Evolutionary conservation across 129 eudicot species (phyloP).

Genomic region (Saussurea involucrata): DNA sequence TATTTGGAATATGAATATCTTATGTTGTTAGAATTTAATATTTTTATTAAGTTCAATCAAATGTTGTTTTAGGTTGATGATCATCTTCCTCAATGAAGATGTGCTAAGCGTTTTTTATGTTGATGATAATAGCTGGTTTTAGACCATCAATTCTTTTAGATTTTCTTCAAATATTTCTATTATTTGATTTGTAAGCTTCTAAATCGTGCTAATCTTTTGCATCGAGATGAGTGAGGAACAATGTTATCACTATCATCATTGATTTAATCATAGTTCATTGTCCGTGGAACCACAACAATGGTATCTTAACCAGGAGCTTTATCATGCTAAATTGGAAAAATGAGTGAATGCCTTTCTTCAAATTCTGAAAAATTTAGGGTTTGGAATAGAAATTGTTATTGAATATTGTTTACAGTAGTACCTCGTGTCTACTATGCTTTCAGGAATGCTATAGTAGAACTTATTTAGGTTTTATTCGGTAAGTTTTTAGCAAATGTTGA

Average conservation of each 20-base stretch:
- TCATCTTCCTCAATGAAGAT: conserved; percentile 8
- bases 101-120: conserved; percentile 10
- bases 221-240: background rate
- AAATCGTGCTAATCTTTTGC: background rate
- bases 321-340: background rate
- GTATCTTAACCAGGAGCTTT: background rate
- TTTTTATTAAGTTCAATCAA: conserved; percentile 15
- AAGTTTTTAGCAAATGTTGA: too few relatives aligned
- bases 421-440: background rate
- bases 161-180: background rate
- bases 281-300: background rate
- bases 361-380: background rate
- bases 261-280: background rate
- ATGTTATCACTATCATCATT: background rate
- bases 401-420: background rate
- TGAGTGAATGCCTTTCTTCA: background rate
- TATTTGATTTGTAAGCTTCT: background rate
- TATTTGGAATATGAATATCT: background rate
- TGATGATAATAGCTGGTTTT: conserved; percentile 10
- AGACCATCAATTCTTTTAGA: background rate
- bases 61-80: conserved; percentile 20
- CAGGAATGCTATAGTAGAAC: background rate
- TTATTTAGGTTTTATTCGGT: background rate
- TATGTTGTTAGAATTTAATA: background rate
- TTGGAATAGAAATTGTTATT: background rate